Conservation (phyloP, 345 rosid genomes). For the Brassica nigra region DNA sequence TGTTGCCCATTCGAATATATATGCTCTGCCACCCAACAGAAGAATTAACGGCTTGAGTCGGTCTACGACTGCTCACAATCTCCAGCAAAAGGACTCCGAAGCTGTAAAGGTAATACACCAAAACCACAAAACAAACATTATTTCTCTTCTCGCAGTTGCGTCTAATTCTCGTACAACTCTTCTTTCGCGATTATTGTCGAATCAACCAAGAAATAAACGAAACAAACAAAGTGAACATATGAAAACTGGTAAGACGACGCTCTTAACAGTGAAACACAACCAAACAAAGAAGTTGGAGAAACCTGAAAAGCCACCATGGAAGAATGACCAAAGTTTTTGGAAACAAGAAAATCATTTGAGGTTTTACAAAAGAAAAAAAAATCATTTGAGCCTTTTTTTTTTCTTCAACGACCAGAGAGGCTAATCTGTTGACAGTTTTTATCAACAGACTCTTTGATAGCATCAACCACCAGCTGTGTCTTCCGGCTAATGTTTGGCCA, state of each 20-base stretch:
- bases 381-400: too few species aligned
- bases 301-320: background rate
- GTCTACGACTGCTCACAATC: slow-evolving; percentile 85
- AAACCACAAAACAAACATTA: too few species aligned
- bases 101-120: slow-evolving; percentile 53
- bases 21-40: slow-evolving; percentile 91
- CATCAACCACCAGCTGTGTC: background rate
- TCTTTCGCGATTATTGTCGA: too few species aligned
- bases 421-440: background rate
- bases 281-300: background rate
- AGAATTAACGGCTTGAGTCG: slow-evolving; percentile 85
- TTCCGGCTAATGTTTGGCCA: slow-evolving; percentile 51
- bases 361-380: too few species aligned
- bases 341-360: too few species aligned
- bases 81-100: slow-evolving; percentile 92
- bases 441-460: background rate
- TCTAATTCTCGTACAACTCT: too few species aligned
- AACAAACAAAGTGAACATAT: background rate
- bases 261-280: too few species aligned
- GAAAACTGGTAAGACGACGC: too few species aligned
- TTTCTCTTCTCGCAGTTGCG: too few species aligned
- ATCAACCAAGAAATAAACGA: too few species aligned
- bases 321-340: background rate
- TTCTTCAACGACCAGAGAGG: background rate
- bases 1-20: slow-evolving; percentile 94